phyloP scores from a whole-genome alignment of 495 filamentous ascomycete species.

The Diplogelasinospora grovesii region DNA sequence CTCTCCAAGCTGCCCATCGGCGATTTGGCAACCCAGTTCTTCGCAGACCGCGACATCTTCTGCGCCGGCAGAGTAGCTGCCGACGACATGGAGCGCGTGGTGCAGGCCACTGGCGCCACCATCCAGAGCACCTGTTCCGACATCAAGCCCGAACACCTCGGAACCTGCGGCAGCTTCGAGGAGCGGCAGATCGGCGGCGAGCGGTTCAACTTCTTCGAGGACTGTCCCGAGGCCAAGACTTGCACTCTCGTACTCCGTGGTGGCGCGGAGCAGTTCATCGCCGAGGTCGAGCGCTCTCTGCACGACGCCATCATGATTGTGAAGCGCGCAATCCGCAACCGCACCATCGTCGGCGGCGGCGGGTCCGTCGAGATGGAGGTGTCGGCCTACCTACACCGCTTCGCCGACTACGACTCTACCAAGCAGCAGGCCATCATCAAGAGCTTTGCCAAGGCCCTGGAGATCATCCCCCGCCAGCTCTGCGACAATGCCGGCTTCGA shows the following conservation, averaged over 20 bases:
- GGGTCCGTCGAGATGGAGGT: slow-evolving; percentile 97
- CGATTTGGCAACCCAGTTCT: slow-evolving; percentile 95
- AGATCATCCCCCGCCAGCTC: slow-evolving; percentile 92
- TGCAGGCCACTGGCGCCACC: slow-evolving; percentile 85
- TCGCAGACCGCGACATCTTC: slow-evolving; percentile 97
- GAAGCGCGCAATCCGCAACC: slow-evolving; percentile 90
- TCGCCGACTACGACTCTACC: slow-evolving; percentile 83
- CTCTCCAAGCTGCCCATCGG: slow-evolving; percentile 96
- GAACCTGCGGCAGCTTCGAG: slow-evolving; percentile 84
- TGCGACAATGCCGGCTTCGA: slow-evolving; percentile 99
- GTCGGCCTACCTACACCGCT: slow-evolving; percentile 83
- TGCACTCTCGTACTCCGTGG: slow-evolving; percentile 94
- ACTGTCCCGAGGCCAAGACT: slow-evolving; percentile 90
- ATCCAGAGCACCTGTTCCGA: slow-evolving; percentile 96
- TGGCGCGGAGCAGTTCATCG: slow-evolving; percentile 97
- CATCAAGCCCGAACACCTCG: slow-evolving; percentile 82
- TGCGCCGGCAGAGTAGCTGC: slow-evolving; percentile 90
- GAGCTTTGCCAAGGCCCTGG: slow-evolving; percentile 92
- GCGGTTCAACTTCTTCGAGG: slow-evolving; percentile 96
- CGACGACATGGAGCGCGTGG: slow-evolving; percentile 93
- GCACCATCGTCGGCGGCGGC: slow-evolving; percentile 88
- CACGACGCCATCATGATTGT: slow-evolving; percentile 99
- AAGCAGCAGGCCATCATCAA: slow-evolving; percentile 98
- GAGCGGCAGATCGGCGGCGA: slow-evolving; percentile 96
- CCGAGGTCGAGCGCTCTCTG: slow-evolving; percentile 91